Percentiles rank a stretch among this genome's conserved stretches.
Conservation (phyloP, 2,329 filamentous ascomycete genomes). For the Coniochaeta sp. region DNA sequence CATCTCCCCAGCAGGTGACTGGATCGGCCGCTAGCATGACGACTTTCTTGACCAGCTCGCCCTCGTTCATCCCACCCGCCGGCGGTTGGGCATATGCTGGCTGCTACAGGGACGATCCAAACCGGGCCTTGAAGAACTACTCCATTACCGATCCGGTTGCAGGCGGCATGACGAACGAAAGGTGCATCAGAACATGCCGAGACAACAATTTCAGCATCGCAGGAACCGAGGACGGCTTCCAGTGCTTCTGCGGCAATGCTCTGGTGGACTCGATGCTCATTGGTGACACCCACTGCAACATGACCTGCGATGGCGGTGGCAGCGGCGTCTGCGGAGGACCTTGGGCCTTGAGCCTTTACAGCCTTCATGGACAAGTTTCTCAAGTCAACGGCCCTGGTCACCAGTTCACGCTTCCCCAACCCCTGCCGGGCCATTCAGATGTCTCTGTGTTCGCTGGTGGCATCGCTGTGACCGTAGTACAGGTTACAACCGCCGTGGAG, state of each 20-base stretch:
- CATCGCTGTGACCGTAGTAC: slow-evolving; percentile 12
- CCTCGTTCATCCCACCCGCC: slow-evolving; percentile 6
- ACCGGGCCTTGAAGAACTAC: slow-evolving; percentile 11
- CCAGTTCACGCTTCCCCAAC: slow-evolving; percentile 11
- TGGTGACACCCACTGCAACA: slow-evolving; percentile 13
- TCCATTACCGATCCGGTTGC: slow-evolving; percentile 7
- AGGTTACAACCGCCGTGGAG: slow-evolving; percentile 11
- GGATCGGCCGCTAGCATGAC: background rate
- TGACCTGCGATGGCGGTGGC: slow-evolving; percentile 10
- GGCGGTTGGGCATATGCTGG: slow-evolving; percentile 12
- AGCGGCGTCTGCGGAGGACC: slow-evolving; percentile 10
- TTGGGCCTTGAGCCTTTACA: slow-evolving; percentile 15
- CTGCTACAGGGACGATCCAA: slow-evolving; percentile 12
- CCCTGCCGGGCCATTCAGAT: slow-evolving; percentile 11
- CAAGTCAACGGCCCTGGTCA: slow-evolving; percentile 9
- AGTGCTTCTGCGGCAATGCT: slow-evolving; percentile 15
- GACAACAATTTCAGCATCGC: slow-evolving; percentile 11
- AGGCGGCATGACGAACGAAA: slow-evolving; percentile 11
- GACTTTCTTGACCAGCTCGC: background rate
- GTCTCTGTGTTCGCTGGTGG: slow-evolving; percentile 10
- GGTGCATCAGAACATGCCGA: slow-evolving; percentile 12
- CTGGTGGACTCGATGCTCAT: slow-evolving; percentile 13
- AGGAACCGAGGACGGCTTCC: slow-evolving; percentile 12
- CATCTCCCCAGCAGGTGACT: slow-evolving; percentile 2
- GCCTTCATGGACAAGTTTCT: slow-evolving; percentile 11